Conservation (phyloP, 345 rosid genomes). For the Gossypioides kirkii region DNA sequence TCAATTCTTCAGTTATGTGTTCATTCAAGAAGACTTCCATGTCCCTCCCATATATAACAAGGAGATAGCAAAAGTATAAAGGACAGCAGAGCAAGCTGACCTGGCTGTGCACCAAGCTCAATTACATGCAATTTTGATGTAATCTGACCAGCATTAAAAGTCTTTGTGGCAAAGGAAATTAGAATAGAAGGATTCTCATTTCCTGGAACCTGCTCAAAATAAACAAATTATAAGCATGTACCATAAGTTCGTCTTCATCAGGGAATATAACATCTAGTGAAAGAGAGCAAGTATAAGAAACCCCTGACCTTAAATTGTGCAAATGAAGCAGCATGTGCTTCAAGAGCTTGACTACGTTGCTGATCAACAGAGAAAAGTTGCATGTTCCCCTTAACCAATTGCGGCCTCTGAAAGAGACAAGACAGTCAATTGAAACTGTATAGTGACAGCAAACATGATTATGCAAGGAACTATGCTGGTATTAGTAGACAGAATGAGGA, state of each 20-base stretch:
- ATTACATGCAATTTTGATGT: conserved; percentile 89
- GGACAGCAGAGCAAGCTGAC: conserved; percentile 27
- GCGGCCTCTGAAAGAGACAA: conserved; percentile 49
- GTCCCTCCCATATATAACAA: background rate
- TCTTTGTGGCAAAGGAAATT: conserved; percentile 87
- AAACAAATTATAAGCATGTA: conserved; percentile 5
- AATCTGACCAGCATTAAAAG: conserved; percentile 86
- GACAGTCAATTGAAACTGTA: conserved; percentile 15
- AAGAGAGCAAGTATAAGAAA: background rate
- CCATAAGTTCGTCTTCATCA: background rate
- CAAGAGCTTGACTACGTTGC: conserved; percentile 99
- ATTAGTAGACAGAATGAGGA: background rate
- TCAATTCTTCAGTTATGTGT: background rate
- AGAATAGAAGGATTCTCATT: conserved; percentile 90
- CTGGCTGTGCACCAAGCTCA: conserved; percentile 98
- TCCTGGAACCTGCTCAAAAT: conserved; percentile 66
- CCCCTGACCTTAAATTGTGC: conserved; percentile 70
- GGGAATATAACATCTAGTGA: background rate
- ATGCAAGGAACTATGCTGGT: background rate
- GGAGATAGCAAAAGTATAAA: background rate
- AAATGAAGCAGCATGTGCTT: conserved; percentile 98
- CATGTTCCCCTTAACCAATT: conserved; percentile 91
- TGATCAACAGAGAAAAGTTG: conserved; percentile 93
- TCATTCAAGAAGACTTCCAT: background rate
- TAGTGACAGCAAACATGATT: background rate